Conservation (phyloP, 139 green algal genomes). For the Nannochloris sp. region DNA sequence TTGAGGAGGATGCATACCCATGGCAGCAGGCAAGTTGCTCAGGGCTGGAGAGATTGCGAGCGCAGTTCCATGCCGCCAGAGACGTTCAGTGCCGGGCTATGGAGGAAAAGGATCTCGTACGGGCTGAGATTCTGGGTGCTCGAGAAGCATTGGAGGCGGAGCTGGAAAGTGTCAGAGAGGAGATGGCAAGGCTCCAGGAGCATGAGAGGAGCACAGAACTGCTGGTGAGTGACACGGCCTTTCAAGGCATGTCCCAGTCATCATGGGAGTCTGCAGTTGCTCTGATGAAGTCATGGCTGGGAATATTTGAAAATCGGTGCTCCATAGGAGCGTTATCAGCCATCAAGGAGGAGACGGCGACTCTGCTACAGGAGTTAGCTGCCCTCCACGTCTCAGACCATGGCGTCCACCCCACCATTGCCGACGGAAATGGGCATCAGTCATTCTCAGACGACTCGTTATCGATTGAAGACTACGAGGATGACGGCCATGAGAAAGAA, state of each 20-base stretch:
- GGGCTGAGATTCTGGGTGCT: not conserved
- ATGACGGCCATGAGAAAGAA: too few relatives aligned
- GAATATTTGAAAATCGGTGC: slow-evolving; percentile 1
- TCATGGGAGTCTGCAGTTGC: slow-evolving; percentile 1
- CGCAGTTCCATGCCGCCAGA: slow-evolving; percentile 2
- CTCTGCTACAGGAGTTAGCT: not conserved
- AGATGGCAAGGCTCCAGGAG: not conserved
- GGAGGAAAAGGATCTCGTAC: slow-evolving; percentile 2
- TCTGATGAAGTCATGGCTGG: not conserved
- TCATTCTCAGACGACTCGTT: slow-evolving; percentile 5
- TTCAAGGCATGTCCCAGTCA: slow-evolving; percentile 2
- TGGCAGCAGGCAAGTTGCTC: slow-evolving; percentile 1
- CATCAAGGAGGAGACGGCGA: not conserved
- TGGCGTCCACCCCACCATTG: not conserved
- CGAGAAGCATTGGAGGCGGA: not conserved
- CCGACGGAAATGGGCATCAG: not conserved
- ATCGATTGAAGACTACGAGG: not conserved
- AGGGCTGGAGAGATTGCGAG: not conserved
- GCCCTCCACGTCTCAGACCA: slow-evolving; percentile 2
- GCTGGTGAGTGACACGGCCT: slow-evolving; percentile 2
- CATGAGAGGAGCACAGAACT: not conserved
- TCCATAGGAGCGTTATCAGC: slow-evolving; percentile 2
- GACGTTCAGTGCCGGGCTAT: not conserved
- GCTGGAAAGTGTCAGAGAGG: not conserved
- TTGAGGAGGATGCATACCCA: slow-evolving; percentile 2